These are phyloP conservation scores for Hyaloscypha variabilis DNA, from an alignment of 495 filamentous ascomycete genomes.

Conservation along the genomic window DNA sequence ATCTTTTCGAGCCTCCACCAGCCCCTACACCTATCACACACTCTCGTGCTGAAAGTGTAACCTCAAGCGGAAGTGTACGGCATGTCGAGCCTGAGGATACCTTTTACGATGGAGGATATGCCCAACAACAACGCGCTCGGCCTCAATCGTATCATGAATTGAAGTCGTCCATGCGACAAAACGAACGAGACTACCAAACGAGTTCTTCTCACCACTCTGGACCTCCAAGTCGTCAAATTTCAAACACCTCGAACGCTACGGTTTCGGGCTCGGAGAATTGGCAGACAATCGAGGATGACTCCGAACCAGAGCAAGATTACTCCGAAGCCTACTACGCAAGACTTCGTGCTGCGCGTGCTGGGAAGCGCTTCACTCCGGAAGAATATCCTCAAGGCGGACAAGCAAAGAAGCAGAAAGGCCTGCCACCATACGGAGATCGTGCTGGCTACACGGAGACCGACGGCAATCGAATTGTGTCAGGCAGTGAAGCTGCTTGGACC, in stretches of 20 bases:
- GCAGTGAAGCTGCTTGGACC: constrained; percentile 53
- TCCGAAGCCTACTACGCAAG: constrained; percentile 79
- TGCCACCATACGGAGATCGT: constrained; percentile 37
- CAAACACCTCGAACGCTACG: constrained; percentile 65
- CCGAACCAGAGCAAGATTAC: constrained; percentile 72
- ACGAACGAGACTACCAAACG: constrained; percentile 37
- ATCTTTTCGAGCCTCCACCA: constrained; percentile 69
- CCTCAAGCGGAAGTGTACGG: constrained; percentile 68
- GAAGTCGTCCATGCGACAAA: constrained; percentile 40
- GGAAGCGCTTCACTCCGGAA: constrained; percentile 65
- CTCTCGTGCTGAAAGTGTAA: constrained; percentile 66
- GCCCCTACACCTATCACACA: constrained; percentile 62
- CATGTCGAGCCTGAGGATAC: constrained; percentile 83
- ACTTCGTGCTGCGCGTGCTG: constrained; percentile 57
- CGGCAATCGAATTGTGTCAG: constrained; percentile 52
- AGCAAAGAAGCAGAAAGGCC: constrained; percentile 57
- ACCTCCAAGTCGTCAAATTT: constrained; percentile 67
- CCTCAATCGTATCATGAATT: constrained; percentile 42
- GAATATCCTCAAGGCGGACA: constrained; percentile 46
- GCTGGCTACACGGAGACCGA: constrained; percentile 44
- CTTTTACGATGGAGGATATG: constrained; percentile 71
- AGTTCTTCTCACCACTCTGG: constrained; percentile 45
- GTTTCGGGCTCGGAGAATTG: constrained; percentile 89
- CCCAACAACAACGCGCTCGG: constrained; percentile 50
- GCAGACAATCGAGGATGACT: constrained; percentile 87